A percentile compares a stretch with the other conserved stretches of the same genome.
Conservation (phyloP, 2,329 filamentous ascomycete species). For the Teratosphaeria nubilosa region DNA sequence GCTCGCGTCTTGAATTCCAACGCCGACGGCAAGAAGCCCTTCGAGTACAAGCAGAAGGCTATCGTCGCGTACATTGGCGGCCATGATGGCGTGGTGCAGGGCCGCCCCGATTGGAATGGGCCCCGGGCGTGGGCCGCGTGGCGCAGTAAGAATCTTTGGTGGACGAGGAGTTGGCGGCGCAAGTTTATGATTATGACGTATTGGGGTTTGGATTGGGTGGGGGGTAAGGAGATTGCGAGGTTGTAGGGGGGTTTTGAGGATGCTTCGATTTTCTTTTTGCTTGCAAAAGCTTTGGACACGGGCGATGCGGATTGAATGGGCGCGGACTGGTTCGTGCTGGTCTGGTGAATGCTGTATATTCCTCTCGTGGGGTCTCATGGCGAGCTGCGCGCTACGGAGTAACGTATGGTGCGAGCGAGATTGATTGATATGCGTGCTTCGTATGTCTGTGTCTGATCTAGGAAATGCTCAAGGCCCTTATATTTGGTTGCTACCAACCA, state of each 20-base stretch:
- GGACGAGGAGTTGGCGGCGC: slow-evolving; percentile 22
- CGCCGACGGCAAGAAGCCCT: slow-evolving; percentile 38
- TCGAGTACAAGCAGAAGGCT: slow-evolving; percentile 61
- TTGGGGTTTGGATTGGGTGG: slow-evolving; percentile 15
- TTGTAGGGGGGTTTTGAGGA: background rate
- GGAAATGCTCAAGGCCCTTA: no score
- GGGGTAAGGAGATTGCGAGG: slow-evolving; percentile 21
- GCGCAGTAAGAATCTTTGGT: slow-evolving; percentile 28
- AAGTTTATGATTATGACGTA: slow-evolving; percentile 23
- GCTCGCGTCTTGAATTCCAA: slow-evolving; percentile 54
- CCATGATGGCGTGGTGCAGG: slow-evolving; percentile 26
- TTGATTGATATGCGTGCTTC: no score
- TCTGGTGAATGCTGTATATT: no score
- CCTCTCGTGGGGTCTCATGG: no score
- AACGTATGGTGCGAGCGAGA: no score
- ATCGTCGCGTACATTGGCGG: slow-evolving; percentile 64
- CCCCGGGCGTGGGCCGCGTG: slow-evolving; percentile 34
- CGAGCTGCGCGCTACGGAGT: no score
- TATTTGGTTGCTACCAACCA: no score
- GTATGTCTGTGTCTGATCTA: no score
- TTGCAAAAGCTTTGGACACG: no score
- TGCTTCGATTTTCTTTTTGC: no score
- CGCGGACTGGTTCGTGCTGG: no score
- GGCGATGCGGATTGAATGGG: no score
- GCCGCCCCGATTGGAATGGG: slow-evolving; percentile 32